A percentile compares a stretch with the other conserved stretches of the same genome.
These are phyloP conservation scores for Sclerotinia nivalis DNA, from an alignment of 2,329 filamentous ascomycete genomes.

Conservation along the genomic window DNA sequence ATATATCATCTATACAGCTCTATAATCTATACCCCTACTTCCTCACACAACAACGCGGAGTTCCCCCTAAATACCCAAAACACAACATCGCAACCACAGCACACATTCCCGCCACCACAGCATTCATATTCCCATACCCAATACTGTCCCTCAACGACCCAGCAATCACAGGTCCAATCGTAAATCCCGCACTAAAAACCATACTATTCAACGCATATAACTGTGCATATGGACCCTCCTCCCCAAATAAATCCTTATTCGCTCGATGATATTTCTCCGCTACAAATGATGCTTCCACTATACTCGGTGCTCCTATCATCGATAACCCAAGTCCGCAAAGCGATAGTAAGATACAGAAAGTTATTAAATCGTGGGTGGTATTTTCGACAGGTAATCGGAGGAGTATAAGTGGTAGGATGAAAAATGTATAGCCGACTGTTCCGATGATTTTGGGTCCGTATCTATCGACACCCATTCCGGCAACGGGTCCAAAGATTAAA, in stretches of 20 bases:
- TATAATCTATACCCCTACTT: not conserved
- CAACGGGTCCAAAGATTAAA: constrained; percentile 42
- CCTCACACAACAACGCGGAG: not conserved
- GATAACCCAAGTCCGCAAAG: constrained; percentile 55
- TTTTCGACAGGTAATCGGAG: constrained; percentile 47
- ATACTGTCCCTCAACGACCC: constrained; percentile 53
- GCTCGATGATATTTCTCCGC: constrained; percentile 56
- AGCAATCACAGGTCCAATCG: constrained; percentile 58
- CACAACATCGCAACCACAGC: constrained; percentile 28
- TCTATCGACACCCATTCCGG: constrained; percentile 44
- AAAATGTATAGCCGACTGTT: constrained; percentile 38
- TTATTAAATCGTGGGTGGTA: constrained; percentile 45
- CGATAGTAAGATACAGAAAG: constrained; percentile 49
- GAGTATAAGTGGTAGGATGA: constrained; percentile 39
- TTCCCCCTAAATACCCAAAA: constrained; percentile 32
- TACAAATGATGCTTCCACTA: constrained; percentile 58
- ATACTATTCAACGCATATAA: constrained; percentile 66
- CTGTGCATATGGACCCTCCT: constrained; percentile 62
- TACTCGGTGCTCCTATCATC: constrained; percentile 53
- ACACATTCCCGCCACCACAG: constrained; percentile 34
- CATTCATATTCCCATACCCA: constrained; percentile 58
- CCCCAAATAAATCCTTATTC: constrained; percentile 57
- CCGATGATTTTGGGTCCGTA: constrained; percentile 43
- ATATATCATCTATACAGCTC: not conserved
- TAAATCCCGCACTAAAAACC: constrained; percentile 60